These are phyloP conservation scores for Angomonas ambiguus DNA, from an alignment of 208 protist species.

Conservation along the genomic window DNA sequence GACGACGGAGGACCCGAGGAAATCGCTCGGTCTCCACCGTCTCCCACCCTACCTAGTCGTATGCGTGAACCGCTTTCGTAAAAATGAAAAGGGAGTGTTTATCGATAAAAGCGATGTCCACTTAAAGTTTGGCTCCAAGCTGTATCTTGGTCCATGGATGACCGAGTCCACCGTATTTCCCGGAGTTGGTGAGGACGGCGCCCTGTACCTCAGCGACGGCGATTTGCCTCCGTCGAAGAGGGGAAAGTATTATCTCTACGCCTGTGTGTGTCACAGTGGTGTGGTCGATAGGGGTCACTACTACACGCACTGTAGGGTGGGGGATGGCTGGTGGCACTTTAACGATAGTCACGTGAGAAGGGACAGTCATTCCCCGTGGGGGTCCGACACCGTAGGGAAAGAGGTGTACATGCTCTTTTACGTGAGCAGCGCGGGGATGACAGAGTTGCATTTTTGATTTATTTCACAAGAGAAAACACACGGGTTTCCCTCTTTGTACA, in stretches of 20 bases:
- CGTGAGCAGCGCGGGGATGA: background rate
- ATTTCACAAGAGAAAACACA: no score
- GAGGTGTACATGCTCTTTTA: conserved; percentile 23
- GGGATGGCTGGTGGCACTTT: conserved; percentile 20
- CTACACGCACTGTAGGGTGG: conserved; percentile 16
- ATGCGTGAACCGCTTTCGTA: conserved; percentile 20
- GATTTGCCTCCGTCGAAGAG: background rate
- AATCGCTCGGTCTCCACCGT: conserved; percentile 2
- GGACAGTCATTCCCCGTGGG: background rate
- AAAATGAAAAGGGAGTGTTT: conserved; percentile 9
- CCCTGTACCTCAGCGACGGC: conserved; percentile 4
- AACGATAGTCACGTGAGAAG: conserved; percentile 9
- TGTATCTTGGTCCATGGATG: conserved; percentile 13
- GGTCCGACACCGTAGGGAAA: background rate
- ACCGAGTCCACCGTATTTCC: background rate
- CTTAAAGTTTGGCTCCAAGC: background rate
- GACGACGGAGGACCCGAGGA: background rate
- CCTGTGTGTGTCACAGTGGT: conserved; percentile 14
- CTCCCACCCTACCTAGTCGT: conserved; percentile 20
- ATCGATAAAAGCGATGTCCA: conserved; percentile 7
- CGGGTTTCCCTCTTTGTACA: background rate
- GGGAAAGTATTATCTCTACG: conserved; percentile 20
- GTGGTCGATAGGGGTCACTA: conserved; percentile 16
- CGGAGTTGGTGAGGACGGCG: conserved; percentile 2
- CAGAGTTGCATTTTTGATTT: conserved; percentile 5